Evolutionary conservation across 495 filamentous ascomycete species (phyloP), one percentile per base, ranked within the genome.

Genomic region (Tetracladium setigerum): DNA sequence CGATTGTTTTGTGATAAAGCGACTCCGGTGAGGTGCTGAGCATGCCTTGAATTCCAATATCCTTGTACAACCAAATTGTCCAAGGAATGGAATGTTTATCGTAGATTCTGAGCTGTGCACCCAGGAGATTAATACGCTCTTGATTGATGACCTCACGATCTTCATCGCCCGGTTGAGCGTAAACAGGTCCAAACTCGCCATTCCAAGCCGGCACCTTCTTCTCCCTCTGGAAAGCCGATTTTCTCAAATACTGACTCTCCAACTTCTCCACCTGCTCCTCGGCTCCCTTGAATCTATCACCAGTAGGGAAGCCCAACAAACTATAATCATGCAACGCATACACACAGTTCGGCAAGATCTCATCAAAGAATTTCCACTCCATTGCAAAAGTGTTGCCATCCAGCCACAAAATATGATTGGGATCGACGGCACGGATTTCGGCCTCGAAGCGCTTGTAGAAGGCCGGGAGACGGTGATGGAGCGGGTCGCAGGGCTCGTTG

Each of bases 21-120:
- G 66, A 69, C 32, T 69, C 46, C 0, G 74, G 72, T 44, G 57
- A 59, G 5, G 69, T 62, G 46, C 76, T 64, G 12, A 79, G 64
- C 75, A 82, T 80, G 9, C 78, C 78, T 55, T 81, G 77, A 32
- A 75, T 67, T 5, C 77, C 78, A 48, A 82, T 76, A 48, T 83
- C 77, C 41, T 82, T 82, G 61, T 81, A 83, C 0, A 79, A 61
- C 78, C 77, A 83, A 54, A 82, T 82, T 34, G 66, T 73, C 78
- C 77, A 82, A 54, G 65, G 62, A 44, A 79, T 76, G 42, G 66
- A 56, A 82, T 80, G 54, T 7, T 14, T 30, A 45, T 78, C 67
- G 60, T 81, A 81, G 46, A 82, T 77, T 22, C 62, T 57, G 7
- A 81, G 57, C 50, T 82, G 79, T 27, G 76, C 67, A 7, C 69